Percentiles rank a stretch among this genome's conserved stretches.
phyloP scores from a whole-genome alignment of 2,329 filamentous ascomycete genomes.

The Cryphonectria carpinicola region DNA sequence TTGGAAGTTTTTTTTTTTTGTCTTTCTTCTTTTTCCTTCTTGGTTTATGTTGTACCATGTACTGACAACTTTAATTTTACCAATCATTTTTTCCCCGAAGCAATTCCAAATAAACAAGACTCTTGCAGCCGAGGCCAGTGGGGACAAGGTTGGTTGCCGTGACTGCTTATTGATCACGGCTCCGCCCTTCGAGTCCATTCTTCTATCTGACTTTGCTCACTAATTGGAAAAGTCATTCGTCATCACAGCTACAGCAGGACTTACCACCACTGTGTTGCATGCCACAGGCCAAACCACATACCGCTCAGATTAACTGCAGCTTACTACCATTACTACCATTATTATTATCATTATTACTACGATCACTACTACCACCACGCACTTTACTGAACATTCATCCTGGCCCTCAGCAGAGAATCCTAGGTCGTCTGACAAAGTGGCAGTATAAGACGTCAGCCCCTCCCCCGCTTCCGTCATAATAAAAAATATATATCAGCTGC shows the following conservation, averaged over 20 bases:
- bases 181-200: conserved; percentile 8
- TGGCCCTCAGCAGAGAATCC: neutral
- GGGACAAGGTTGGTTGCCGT: conserved; percentile 11
- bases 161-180: conserved; percentile 21
- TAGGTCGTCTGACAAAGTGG: conserved; percentile 7
- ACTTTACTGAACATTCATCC: neutral
- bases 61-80: neutral
- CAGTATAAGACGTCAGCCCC: conserved; percentile 26
- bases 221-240: conserved; percentile 11
- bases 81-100: neutral
- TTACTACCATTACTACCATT: neutral
- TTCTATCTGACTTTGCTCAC: conserved; percentile 4
- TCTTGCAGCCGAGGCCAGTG: neutral
- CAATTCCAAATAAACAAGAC: neutral
- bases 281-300: neutral
- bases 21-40: neutral
- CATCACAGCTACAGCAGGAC: conserved; percentile 7
- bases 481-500: neutral
- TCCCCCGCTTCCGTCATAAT: conserved; percentile 22
- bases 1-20: neutral
- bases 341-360: neutral
- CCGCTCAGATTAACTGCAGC: conserved; percentile 9
- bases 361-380: neutral
- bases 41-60: neutral
- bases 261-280: neutral